Evolutionary conservation across 441 rosid genomes (phyloP).

Genomic region (Euphorbia schlechtendalii): DNA sequence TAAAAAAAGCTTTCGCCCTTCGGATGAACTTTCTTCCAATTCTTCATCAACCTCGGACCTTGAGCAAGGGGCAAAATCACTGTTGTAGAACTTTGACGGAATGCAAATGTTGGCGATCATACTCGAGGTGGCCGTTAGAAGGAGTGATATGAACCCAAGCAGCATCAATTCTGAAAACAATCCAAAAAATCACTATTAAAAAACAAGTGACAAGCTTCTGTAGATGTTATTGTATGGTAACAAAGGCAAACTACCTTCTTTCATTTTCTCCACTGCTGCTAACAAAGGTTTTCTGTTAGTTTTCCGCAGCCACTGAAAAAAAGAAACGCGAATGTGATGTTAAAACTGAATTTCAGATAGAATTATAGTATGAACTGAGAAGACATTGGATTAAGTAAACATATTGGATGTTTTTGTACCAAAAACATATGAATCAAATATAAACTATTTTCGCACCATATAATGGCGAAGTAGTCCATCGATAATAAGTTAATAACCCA

Average conservation of each 20-base stretch:
- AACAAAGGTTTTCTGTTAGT: constrained; percentile 72
- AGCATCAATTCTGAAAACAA: constrained; percentile 76
- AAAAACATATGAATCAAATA: not conserved
- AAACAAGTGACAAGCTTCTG: too few species aligned
- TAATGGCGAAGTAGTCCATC: not conserved
- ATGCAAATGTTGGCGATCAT: constrained; percentile 70
- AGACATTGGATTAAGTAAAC: not conserved
- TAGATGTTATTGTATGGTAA: too few species aligned
- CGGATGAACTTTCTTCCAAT: constrained; percentile 33
- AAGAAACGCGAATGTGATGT: constrained; percentile 13
- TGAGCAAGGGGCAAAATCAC: constrained; percentile 67
- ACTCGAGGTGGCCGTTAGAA: constrained; percentile 75
- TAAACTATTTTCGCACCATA: not conserved
- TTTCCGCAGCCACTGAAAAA: constrained; percentile 68
- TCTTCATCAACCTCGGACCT: constrained; percentile 48
- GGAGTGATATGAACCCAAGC: constrained; percentile 92
- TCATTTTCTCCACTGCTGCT: constrained; percentile 88
- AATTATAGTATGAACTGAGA: not conserved
- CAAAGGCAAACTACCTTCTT: constrained; percentile 54
- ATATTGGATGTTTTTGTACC: not conserved
- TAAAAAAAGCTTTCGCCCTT: constrained; percentile 44
- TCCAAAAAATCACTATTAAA: constrained; percentile 11
- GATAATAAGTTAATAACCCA: not conserved
- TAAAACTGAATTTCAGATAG: not conserved
- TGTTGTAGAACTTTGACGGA: constrained; percentile 69